Base-by-base conservation (phyloP, 208 protist species). In the Porcisia deanei region DNA sequence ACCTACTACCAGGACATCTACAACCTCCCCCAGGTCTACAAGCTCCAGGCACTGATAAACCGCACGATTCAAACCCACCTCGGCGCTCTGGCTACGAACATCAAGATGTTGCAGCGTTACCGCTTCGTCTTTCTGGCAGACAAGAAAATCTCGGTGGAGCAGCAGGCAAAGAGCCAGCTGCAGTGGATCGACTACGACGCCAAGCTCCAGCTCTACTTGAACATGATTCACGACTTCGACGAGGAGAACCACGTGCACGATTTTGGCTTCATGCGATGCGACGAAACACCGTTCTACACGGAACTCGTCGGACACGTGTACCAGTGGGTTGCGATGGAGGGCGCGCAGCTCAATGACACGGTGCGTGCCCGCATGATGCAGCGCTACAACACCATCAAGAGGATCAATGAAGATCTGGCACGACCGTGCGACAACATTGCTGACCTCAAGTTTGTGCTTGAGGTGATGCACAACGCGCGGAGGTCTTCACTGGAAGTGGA, bases 1-100 rank as follows among this genome's bases (percentile, higher is more conserved):
- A 98, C 96, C 55, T 99, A 98, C 84, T 98, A 96, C 85, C 91
- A 97, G 67, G 98, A 99, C 77, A 98, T 99, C 57, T 87, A 82
- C 77, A 91, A 88, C 81, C 85, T 97, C 30, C 88, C 91, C 34
- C 85, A 96, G 80, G 91, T 99, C 43, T 93, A 98, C 81, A 92
- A 93, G 82, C 82, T 97, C 34, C 91, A 98, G 81, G 88, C 89
- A 49, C 80, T 95, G 39, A 89, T 99, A 60, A 97, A 98, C 81
- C 88, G 93, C 45, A 92, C 85, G 18, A 95, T 99, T 73, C 91
- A 97, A 77, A 98, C 97, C 41, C 95, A 99, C 77, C 79, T 95
- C 18, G 84, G 83, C 64, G 87, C 98, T 22, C 81, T 97, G 54
- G 92, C 92, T 22, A 93, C 91, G 34, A 96, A 97, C 83, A 96